Evolutionary conservation across 2,329 filamentous ascomycete genomes (phyloP), one percentile per base, ranked within the genome.

Genomic region (Colletotrichum australisinense): DNA sequence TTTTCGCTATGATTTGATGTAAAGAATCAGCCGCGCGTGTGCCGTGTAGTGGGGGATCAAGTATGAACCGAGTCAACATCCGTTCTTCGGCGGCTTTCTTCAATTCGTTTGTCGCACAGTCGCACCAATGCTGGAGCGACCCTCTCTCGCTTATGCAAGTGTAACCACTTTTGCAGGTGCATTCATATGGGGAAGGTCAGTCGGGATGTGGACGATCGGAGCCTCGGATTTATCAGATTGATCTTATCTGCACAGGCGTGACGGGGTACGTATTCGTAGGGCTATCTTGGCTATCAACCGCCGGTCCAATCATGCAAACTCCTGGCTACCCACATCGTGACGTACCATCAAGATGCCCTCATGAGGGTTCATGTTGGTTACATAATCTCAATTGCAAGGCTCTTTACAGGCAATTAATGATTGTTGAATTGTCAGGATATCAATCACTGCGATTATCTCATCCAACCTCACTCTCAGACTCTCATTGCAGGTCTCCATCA

Each of bases 61-160:
- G 52, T 63, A 57, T 19, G 38, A 52, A 63, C 65, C 38, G 64
- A 53, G 35, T 30, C 22, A 22, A 60, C 28, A 35, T 68, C 69
- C 69, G 64, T 72, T 72, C 59, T 58, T 72, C 69, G 69, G 69
- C 68, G 46, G 22, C 63, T 49, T n/a, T 12, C 46, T 67, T 32
- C 19, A 67, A 32, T 24, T 60, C 35, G 46, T 42, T 42, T 42
- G 30, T 24, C 30, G 46, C 68, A 22, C 63, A 56, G 30, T 24
- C 42, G 56, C 68, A 22, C 56, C 60, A 67, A 62, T n/a, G 53
- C 56, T 12, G 56, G 60, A 16, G 3, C 32, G 38, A 42, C 6
- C 38, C 57, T 57, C 63, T 62, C 49, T 72, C 64, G 69, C 69
- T 57, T 56, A 63, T 67, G 69, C 57, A 72, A 49, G 24, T 22